Base-by-base conservation (phyloP, 2,329 filamentous ascomycete species). In the Colletotrichum zoysiae region DNA sequence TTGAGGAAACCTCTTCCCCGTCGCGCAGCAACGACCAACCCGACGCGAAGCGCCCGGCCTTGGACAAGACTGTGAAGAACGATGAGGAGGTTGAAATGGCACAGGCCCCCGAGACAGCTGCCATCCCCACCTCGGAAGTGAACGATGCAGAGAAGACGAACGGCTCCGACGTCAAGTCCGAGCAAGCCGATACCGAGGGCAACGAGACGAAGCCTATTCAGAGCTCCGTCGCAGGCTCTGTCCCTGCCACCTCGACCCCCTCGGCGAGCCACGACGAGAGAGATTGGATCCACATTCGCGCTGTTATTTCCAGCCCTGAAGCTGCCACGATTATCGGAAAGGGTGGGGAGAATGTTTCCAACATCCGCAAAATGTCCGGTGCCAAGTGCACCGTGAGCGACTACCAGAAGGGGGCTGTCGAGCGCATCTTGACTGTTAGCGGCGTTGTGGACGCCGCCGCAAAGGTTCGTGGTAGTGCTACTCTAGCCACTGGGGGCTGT, bases 301-400 rank as follows among this genome's bases (percentile, higher is more conserved):
- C 96, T 67, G 95, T 98, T 78, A 99, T 99, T 78, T 97, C 95
- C 64, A 99, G 95, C 82, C 94, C 95, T 57, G 96, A 99, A 83
- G 96, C 96, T 76, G 96, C 96, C 50, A 99, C 96, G 60, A 94
- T 98, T 76, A 99, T 99, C 83, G 96, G 96, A 80, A 99, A 99
- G 85, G 95, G 95, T 74, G 96, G 96, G 80, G 96, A 99, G 86
- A 99, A 99, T 79, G 96, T 99, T 59, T 97, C 95, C 76, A 94
- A 97, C 84, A 98, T 99, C 79, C 91, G 96, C 76, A 94, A 94
- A 81, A 88, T 97, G 84, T 98, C 96, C 64, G 95, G 95, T 78
- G 96, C 96, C 76, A 98, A 98, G 85, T 99, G 96, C 86, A 99
- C 96, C 59, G 96, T 99, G 77, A 98, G 95, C 85, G 96, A 99